Percentiles rank a stretch among this genome's conserved stretches.
Conservation (phyloP, 306 rosid genomes). For the Gleditsia sinensis region DNA sequence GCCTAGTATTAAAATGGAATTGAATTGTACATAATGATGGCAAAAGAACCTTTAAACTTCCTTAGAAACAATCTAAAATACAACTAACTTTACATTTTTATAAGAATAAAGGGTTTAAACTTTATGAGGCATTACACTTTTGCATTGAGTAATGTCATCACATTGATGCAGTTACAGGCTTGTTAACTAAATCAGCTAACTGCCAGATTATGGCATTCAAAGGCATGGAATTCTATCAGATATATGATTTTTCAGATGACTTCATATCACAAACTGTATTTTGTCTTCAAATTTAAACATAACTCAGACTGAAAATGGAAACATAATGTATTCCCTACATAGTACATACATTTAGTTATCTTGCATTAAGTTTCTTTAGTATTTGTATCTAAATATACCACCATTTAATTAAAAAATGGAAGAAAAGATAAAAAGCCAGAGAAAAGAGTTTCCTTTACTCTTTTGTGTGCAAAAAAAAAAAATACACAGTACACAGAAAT, state of each 20-base stretch:
- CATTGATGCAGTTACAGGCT: no score
- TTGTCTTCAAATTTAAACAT: slow-evolving; percentile 9
- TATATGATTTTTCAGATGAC: no score
- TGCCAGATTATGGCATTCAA: not conserved
- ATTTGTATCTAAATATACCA: not conserved
- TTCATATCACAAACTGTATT: not conserved
- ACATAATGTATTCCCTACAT: not conserved
- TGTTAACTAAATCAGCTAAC: not conserved
- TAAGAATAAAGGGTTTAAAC: no score
- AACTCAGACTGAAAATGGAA: slow-evolving; percentile 10
- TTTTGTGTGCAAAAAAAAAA: slow-evolving; percentile 8
- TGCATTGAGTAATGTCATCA: no score
- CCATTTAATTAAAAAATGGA: no score
- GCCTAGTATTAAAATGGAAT: not conserved
- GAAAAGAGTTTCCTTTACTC: slow-evolving; percentile 11
- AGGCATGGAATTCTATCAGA: not conserved
- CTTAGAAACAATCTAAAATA: no score
- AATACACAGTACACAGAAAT: slow-evolving; percentile 19
- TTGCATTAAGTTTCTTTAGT: not conserved
- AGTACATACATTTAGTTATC: slow-evolving; percentile 10
- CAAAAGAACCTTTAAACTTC: no score
- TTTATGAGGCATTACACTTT: no score
- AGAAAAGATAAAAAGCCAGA: not conserved
- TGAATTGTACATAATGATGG: not conserved
- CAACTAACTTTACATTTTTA: no score